A percentile compares a stretch with the other conserved stretches of the same genome.
phyloP scores from a whole-genome alignment of 345 rosid genomes.

The Euclidium syriacum region DNA sequence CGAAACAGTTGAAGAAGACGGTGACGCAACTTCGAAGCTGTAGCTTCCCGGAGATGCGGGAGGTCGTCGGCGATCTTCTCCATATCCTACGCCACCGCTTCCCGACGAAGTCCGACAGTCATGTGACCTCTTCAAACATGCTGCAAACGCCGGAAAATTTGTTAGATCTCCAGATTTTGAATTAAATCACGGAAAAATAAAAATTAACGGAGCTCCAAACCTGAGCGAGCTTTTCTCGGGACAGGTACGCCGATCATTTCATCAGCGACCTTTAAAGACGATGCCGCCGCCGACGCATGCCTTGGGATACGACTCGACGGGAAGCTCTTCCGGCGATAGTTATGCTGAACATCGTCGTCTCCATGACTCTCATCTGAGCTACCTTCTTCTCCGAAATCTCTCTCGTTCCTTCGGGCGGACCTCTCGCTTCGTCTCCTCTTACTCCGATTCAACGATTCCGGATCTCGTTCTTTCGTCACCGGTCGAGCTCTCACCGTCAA shows the following conservation, averaged over 20 bases:
- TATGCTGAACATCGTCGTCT: conserved; percentile 31
- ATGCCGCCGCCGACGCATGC: not conserved
- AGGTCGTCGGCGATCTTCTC: conserved; percentile 34
- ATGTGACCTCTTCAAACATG: conserved; percentile 51
- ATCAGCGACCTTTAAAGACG: conserved; percentile 28
- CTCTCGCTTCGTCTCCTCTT: conserved; percentile 44
- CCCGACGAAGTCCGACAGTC: conserved; percentile 43
- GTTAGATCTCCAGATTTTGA: not conserved
- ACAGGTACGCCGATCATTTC: conserved; percentile 51
- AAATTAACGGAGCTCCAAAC: conserved; percentile 7
- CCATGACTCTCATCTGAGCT: conserved; percentile 38
- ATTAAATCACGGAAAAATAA: not conserved
- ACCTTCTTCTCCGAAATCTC: conserved; percentile 34
- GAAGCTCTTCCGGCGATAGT: conserved; percentile 9
- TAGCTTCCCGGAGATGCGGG: conserved; percentile 43
- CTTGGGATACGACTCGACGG: conserved; percentile 13
- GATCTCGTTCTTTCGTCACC: conserved; percentile 26
- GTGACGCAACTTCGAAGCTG: conserved; percentile 37
- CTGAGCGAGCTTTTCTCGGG: conserved; percentile 71
- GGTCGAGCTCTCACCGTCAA: conserved; percentile 32
- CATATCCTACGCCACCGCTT: conserved; percentile 37
- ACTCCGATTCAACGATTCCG: conserved; percentile 32
- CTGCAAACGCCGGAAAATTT: conserved; percentile 25
- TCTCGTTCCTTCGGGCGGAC: conserved; percentile 15
- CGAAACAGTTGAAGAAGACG: conserved; percentile 41